These are phyloP conservation scores for Penicillium expansum DNA, from an alignment of 2,329 filamentous ascomycete species.

Conservation along the genomic window DNA sequence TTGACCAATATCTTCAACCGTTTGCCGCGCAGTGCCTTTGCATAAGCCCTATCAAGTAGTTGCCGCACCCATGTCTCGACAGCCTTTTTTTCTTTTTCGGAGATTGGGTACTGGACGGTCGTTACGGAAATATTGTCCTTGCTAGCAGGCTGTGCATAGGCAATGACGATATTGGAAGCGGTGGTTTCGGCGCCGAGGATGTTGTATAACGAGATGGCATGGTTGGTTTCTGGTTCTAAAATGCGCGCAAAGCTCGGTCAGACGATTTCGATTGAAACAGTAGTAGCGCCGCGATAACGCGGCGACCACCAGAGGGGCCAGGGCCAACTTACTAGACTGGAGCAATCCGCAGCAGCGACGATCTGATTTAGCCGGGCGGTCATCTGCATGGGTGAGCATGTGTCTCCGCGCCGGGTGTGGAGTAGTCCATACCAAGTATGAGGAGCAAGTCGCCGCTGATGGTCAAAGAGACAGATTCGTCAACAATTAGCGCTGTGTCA, in stretches of 20 bases:
- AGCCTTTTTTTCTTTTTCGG: conserved; percentile 51
- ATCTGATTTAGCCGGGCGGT: conserved; percentile 50
- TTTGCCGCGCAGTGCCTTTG: conserved; percentile 63
- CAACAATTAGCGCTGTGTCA: conserved; percentile 53
- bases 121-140: conserved; percentile 61
- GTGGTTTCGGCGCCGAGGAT: conserved; percentile 75
- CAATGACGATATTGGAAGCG: conserved; percentile 62
- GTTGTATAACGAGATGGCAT: conserved; percentile 73
- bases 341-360: conserved; percentile 56
- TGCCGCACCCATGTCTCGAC: conserved; percentile 60
- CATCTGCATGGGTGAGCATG: conserved; percentile 44
- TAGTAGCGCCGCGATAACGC: conserved; percentile 10
- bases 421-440: conserved; percentile 51
- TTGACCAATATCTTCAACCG: conserved; percentile 88
- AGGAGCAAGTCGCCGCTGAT: conserved; percentile 60
- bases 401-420: neutral
- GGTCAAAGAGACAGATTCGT: conserved; percentile 59
- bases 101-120: conserved; percentile 61
- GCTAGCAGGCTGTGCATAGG: conserved; percentile 63
- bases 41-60: conserved; percentile 71
- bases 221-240: conserved; percentile 47
- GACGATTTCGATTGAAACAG: neutral
- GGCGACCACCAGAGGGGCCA: conserved; percentile 6
- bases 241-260: conserved; percentile 1
- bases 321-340: conserved; percentile 46